These are phyloP conservation scores for Stephania japonica DNA, from an alignment of 164 flowering plant genomes.

Conservation along the genomic window DNA sequence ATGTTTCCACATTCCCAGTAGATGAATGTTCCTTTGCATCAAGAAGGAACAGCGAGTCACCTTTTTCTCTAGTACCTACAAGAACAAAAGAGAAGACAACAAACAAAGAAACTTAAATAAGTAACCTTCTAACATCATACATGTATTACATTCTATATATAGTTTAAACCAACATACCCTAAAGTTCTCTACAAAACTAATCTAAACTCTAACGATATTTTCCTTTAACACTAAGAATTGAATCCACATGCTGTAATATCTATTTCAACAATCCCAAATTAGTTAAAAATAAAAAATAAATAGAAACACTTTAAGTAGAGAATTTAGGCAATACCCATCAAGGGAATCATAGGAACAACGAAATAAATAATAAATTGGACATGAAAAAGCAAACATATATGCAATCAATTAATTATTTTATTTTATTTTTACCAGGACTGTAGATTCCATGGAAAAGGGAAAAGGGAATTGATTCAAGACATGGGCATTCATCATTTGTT, in stretches of 20 bases:
- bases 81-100: too few relatives aligned
- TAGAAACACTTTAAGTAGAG: too few relatives aligned
- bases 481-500: slow-evolving; percentile 55
- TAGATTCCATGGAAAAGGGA: slow-evolving; percentile 55
- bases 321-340: too few relatives aligned
- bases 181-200: too few relatives aligned
- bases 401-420: too few relatives aligned
- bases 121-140: background rate
- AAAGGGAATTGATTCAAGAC: slow-evolving; percentile 70
- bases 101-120: slow-evolving; percentile 4
- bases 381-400: too few relatives aligned
- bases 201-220: too few relatives aligned
- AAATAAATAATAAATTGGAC: too few relatives aligned
- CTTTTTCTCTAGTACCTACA: slow-evolving; percentile 42
- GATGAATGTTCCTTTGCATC: slow-evolving; percentile 47
- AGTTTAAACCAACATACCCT: background rate
- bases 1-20: slow-evolving; percentile 67
- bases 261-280: too few relatives aligned
- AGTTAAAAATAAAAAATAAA: too few relatives aligned
- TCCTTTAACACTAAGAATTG: background rate
- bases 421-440: slow-evolving; percentile 33
- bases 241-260: too few relatives aligned
- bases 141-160: background rate
- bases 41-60: slow-evolving; percentile 68
- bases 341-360: too few relatives aligned